phyloP scores from a whole-genome alignment of 192 early-diverging fungal species.

The Backusella westeae region DNA sequence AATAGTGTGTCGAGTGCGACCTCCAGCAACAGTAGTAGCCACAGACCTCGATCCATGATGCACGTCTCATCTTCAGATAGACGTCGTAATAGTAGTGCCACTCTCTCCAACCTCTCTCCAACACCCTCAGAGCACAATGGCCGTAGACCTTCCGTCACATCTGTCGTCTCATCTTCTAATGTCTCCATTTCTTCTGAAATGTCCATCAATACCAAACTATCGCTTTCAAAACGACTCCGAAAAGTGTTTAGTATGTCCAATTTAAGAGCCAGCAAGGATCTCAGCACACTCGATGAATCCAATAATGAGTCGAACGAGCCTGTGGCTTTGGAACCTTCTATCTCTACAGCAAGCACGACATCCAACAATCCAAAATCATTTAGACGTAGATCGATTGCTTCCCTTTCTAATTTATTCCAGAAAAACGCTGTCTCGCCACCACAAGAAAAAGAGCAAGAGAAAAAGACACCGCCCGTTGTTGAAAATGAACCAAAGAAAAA shows the following conservation, averaged over 20 bases:
- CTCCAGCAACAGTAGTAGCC: background rate
- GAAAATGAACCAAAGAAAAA: background rate
- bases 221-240: slow-evolving; percentile 28
- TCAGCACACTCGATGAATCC: background rate
- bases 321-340: background rate
- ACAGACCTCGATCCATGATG: background rate
- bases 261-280: background rate
- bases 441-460: background rate
- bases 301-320: background rate
- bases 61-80: background rate
- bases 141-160: slow-evolving; percentile 4
- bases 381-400: slow-evolving; percentile 21
- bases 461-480: background rate
- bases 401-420: slow-evolving; percentile 23
- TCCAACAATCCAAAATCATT: background rate
- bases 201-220: slow-evolving; percentile 26
- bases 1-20: background rate
- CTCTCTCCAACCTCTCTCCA: background rate
- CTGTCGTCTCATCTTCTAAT: slow-evolving; percentile 5
- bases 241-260: slow-evolving; percentile 35
- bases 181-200: slow-evolving; percentile 25
- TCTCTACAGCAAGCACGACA: background rate
- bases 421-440: slow-evolving; percentile 5
- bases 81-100: background rate
- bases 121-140: background rate